These are phyloP conservation scores for Leishmania amazonensis DNA, from an alignment of 208 protist genomes.

Conservation along the genomic window DNA sequence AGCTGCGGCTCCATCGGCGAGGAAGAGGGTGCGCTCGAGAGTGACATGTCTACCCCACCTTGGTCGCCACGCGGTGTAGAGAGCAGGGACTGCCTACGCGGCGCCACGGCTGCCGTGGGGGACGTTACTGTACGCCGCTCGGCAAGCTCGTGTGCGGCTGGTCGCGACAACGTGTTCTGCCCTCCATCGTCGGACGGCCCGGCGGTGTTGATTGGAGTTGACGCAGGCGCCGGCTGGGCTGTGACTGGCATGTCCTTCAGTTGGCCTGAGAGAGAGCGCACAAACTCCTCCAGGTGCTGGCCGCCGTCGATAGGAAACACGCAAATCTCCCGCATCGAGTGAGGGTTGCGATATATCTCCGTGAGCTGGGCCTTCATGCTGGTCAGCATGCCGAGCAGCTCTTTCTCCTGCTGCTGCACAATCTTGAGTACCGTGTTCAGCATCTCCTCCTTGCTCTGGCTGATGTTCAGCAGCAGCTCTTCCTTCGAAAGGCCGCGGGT, in stretches of 20 bases:
- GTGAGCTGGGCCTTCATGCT: constrained; percentile 32
- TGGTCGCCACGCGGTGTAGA: not conserved
- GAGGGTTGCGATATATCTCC: constrained; percentile 8
- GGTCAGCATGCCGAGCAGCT: constrained; percentile 29
- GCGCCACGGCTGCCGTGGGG: not conserved
- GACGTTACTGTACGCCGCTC: not conserved
- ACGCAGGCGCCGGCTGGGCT: not conserved
- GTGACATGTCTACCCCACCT: not conserved
- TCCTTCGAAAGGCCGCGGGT: constrained; percentile 46
- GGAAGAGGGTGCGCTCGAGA: constrained; percentile 30
- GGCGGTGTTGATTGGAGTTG: not conserved
- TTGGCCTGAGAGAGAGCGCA: constrained; percentile 23
- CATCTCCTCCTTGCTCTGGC: constrained; percentile 43
- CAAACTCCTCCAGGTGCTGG: constrained; percentile 29
- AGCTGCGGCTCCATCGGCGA: constrained; percentile 27
- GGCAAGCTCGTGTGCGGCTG: not conserved
- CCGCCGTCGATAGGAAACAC: constrained; percentile 27
- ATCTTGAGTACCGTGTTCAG: constrained; percentile 27
- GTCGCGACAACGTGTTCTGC: not conserved
- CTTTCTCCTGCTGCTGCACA: constrained; percentile 39
- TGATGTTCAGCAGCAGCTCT: constrained; percentile 48
- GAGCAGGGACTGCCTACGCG: not conserved
- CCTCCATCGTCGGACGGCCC: not conserved
- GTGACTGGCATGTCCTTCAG: not conserved
- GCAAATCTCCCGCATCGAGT: constrained; percentile 19